Base-by-base conservation (phyloP, 768 basidiomycete species). In the Rhizopogon vulgaris region DNA sequence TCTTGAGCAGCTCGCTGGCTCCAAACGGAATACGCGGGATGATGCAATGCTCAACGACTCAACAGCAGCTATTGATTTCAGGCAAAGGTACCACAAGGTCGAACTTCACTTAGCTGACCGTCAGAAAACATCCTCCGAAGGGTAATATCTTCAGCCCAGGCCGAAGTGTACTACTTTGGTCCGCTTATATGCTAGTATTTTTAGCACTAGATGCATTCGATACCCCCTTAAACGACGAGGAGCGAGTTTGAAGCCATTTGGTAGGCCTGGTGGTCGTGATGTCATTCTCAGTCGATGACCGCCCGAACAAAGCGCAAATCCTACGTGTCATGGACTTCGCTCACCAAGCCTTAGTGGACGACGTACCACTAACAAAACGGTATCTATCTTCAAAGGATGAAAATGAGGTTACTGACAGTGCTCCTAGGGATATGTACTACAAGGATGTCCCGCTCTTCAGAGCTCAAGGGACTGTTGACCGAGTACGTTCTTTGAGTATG, bases 391-490 rank as follows among this genome's bases (percentile, higher is more conserved):
- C 38, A 14, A 25, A 50, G 39, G 17, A 18, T 49, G 52, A 54
- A 58, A 50, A 41, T 37, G 57, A 40, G 41, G 37, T 8, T 43
- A 56, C 38, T 15, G 12, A 10, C 39, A 24, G 22, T 15, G n/a
- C 38, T 27, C 17, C 11, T 52, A 93, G 94, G 12, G 93, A 95
- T 66, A 78, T 95, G 14, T 97, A 80, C 68, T 97, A 98, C 69
- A 83, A 82, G 56, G 90, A 95, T 52, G 86, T 92, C 1, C 56
- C 66, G 0, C 70, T 96, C 5, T 98, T 95, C 70, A 82, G 75
- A 54, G 79, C 72, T 6, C 94, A 98, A 64, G 68, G 71, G n/a
- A 76, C 78, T 0, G 92, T 95, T 1, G 90, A 97, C 66, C 74
- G 75, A 54, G 94, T 90, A 56, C 46, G 73, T 59, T 24, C 14